phyloP scores from a whole-genome alignment of 1,139 yeast genomes.

The Scheffersomyces cryptocercus region DNA sequence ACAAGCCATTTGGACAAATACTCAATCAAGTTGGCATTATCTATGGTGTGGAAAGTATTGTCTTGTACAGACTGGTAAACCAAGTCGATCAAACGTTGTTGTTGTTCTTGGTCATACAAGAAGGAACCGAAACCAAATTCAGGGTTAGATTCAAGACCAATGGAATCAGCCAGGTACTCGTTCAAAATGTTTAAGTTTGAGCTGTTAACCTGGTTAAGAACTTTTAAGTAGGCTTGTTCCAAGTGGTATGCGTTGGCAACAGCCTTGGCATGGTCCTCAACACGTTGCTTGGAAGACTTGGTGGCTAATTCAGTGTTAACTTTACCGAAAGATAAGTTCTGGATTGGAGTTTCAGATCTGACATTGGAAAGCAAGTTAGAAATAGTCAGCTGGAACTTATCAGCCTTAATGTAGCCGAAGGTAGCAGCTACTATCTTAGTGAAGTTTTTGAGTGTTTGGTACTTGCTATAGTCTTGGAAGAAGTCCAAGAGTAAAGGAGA shows the following conservation, averaged over 20 bases:
- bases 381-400: slow-evolving; percentile 47
- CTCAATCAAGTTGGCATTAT: slow-evolving; percentile 52
- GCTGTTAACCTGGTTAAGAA: slow-evolving; percentile 67
- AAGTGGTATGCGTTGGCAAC: slow-evolving; percentile 49
- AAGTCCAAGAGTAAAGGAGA: slow-evolving; percentile 74
- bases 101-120: slow-evolving; percentile 56
- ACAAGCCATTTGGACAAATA: slow-evolving; percentile 72
- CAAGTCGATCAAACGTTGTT: slow-evolving; percentile 44
- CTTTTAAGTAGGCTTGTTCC: slow-evolving; percentile 78
- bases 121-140: slow-evolving; percentile 87
- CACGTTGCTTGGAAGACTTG: slow-evolving; percentile 26
- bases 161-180: slow-evolving; percentile 37
- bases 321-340: slow-evolving; percentile 64
- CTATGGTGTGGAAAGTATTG: slow-evolving; percentile 47
- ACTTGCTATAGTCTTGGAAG: slow-evolving; percentile 57
- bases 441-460: slow-evolving; percentile 48
- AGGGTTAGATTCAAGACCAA: slow-evolving; percentile 59
- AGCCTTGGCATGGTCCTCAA: slow-evolving; percentile 31
- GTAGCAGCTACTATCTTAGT: slow-evolving; percentile 60
- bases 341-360: slow-evolving; percentile 55
- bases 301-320: slow-evolving; percentile 29
- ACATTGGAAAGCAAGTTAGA: slow-evolving; percentile 55
- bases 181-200: slow-evolving; percentile 61
- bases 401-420: slow-evolving; percentile 49
- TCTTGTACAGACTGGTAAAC: slow-evolving; percentile 54